Evolutionary conservation across 495 filamentous ascomycete species (phyloP).

Genomic region (Elasticomyces elasticus): DNA sequence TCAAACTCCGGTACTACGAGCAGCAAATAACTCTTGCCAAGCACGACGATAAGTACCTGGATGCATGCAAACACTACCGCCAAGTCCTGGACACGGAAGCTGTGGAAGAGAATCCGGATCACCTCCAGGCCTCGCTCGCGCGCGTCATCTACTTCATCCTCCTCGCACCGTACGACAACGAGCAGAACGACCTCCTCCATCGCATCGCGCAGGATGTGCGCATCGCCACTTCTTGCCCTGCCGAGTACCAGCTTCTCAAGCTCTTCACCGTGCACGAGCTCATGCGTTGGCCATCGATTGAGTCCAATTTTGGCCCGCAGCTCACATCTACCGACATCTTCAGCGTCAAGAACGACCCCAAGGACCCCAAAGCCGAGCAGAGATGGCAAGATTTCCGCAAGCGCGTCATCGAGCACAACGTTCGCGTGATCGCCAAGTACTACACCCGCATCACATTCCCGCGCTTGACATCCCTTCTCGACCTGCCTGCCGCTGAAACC

Average conservation of each 20-base stretch:
- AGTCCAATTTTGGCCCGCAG: conserved; percentile 75
- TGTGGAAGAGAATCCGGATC: conserved; percentile 76
- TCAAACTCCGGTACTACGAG: conserved; percentile 93
- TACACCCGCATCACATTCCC: conserved; percentile 93
- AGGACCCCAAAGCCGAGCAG: conserved; percentile 65
- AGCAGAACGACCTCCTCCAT: conserved; percentile 94
- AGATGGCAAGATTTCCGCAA: conserved; percentile 92
- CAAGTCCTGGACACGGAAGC: conserved; percentile 92
- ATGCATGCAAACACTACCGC: conserved; percentile 93
- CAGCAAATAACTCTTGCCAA: conserved; percentile 91
- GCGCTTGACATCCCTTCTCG: conserved; percentile 77
- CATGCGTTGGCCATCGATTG: conserved; percentile 94
- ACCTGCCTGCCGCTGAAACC: conserved; percentile 87
- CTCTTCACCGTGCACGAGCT: conserved; percentile 91
- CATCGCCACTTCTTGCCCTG: conserved; percentile 47
- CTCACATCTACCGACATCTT: conserved; percentile 91
- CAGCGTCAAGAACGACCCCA: conserved; percentile 11
- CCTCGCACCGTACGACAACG: conserved; percentile 93
- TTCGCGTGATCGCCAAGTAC: conserved; percentile 94
- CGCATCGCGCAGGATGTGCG: conserved; percentile 65
- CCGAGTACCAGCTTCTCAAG: conserved; percentile 73
- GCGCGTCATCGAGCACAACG: conserved; percentile 98
- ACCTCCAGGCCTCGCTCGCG: conserved; percentile 75
- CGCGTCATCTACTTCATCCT: conserved; percentile 95
- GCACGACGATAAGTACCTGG: conserved; percentile 93